These are phyloP conservation scores for Monilinia fructicola DNA, from an alignment of 2,329 filamentous ascomycete species.

Conservation along the genomic window DNA sequence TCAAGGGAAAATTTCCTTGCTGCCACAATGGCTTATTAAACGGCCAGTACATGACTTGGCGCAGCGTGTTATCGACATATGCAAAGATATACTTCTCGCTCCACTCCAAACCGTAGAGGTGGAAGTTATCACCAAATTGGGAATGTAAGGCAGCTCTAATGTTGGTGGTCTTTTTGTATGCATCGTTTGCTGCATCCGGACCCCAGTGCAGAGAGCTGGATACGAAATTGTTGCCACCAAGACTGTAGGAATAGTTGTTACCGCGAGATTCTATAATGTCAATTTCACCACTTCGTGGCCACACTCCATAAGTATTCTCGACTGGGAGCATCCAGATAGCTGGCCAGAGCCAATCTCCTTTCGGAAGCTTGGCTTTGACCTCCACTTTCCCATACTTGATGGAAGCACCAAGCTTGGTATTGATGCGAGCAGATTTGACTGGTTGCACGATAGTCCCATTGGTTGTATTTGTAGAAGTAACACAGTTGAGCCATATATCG, in stretches of 20 bases:
- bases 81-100: conserved; percentile 85
- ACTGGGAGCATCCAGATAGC: conserved; percentile 90
- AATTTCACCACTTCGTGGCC: conserved; percentile 80
- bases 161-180: conserved; percentile 79
- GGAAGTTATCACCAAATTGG: conserved; percentile 66
- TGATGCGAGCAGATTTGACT: conserved; percentile 74
- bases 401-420: conserved; percentile 67
- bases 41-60: conserved; percentile 78
- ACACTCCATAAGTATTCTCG: conserved; percentile 68
- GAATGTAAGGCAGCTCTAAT: conserved; percentile 74
- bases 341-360: conserved; percentile 86
- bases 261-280: conserved; percentile 80
- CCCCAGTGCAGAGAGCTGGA: conserved; percentile 83
- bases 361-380: conserved; percentile 72
- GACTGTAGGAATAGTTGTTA: conserved; percentile 74
- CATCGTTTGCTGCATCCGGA: conserved; percentile 68
- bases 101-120: conserved; percentile 86
- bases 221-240: conserved; percentile 79
- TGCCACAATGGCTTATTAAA: conserved; percentile 68
- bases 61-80: conserved; percentile 75
- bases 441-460: conserved; percentile 77
- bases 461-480: conserved; percentile 72
- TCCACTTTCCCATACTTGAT: conserved; percentile 83
- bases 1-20: conserved; percentile 65
- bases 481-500: conserved; percentile 57